These are phyloP conservation scores for Tephrocybe sp. DNA, from an alignment of 768 basidiomycete genomes.

Conservation along the genomic window DNA sequence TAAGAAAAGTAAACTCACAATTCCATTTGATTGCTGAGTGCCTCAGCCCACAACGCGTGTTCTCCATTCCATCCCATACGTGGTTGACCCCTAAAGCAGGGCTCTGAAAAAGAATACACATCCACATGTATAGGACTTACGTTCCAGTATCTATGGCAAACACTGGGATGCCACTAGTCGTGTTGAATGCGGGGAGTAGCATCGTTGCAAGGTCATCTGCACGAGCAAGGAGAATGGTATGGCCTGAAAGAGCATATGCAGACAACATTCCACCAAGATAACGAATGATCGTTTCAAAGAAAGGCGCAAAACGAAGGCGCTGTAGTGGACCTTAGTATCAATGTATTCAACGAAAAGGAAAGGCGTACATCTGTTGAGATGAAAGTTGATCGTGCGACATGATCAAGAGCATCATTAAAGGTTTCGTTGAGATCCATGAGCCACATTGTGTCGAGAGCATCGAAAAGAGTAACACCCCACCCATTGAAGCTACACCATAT, in stretches of 20 bases:
- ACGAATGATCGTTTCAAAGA: slow-evolving; percentile 82
- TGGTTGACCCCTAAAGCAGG: slow-evolving; percentile 31
- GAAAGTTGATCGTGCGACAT: slow-evolving; percentile 48
- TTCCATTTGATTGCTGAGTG: slow-evolving; percentile 64
- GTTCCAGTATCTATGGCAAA: slow-evolving; percentile 63
- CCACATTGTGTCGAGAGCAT: slow-evolving; percentile 81
- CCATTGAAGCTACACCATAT: slow-evolving; percentile 56
- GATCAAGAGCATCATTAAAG: slow-evolving; percentile 56
- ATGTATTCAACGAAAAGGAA: not conserved
- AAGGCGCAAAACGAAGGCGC: slow-evolving; percentile 38
- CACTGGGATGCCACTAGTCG: slow-evolving; percentile 65
- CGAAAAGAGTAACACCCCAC: slow-evolving; percentile 73
- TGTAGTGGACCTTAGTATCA: not conserved
- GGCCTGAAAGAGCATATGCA: slow-evolving; percentile 71
- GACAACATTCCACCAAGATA: slow-evolving; percentile 82
- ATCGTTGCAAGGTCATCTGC: slow-evolving; percentile 72
- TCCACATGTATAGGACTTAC: slow-evolving; percentile 28
- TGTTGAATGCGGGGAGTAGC: slow-evolving; percentile 70
- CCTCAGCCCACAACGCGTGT: slow-evolving; percentile 36
- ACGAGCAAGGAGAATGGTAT: slow-evolving; percentile 56
- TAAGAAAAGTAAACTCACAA: slow-evolving; percentile 28
- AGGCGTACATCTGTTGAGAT: slow-evolving; percentile 29
- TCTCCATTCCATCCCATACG: slow-evolving; percentile 27
- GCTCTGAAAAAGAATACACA: not conserved
- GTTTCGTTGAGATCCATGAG: slow-evolving; percentile 71